phyloP scores from a whole-genome alignment of 2,329 filamentous ascomycete species.

The Nannizziopsis arthrosporioides region DNA sequence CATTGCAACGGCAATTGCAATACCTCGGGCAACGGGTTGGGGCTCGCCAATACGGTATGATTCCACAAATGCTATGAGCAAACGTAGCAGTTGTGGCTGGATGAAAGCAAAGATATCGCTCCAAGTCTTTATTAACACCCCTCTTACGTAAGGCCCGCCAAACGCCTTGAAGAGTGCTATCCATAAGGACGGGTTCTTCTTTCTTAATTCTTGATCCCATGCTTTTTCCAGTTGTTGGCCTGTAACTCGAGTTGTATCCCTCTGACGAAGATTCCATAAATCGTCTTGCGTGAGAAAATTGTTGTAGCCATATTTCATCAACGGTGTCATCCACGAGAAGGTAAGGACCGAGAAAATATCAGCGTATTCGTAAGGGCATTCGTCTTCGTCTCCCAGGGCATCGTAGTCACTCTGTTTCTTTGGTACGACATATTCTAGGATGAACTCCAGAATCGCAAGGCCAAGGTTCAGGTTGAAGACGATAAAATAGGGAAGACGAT shows the following conservation, averaged over 20 bases:
- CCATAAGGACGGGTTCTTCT: conserved; percentile 75
- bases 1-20: conserved; percentile 82
- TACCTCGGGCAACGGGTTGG: conserved; percentile 71
- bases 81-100: conserved; percentile 78
- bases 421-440: conserved; percentile 77
- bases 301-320: conserved; percentile 93
- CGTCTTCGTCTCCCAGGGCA: conserved; percentile 52
- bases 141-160: conserved; percentile 69
- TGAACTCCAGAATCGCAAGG: conserved; percentile 58
- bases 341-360: conserved; percentile 87
- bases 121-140: conserved; percentile 73
- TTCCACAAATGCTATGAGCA: conserved; percentile 70
- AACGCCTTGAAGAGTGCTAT: conserved; percentile 72
- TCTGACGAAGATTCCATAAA: conserved; percentile 76
- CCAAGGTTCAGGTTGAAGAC: conserved; percentile 62
- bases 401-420: conserved; percentile 61
- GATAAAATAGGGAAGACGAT: conserved; percentile 61
- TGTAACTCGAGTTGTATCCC: conserved; percentile 67
- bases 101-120: conserved; percentile 79
- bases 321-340: conserved; percentile 95
- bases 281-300: conserved; percentile 88
- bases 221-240: conserved; percentile 57
- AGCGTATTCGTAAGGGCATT: conserved; percentile 72
- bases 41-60: conserved; percentile 57
- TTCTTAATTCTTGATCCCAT: conserved; percentile 64